Base-by-base conservation (phyloP, 352 stramenopile species). In the Phytophthora pseudosyringae region DNA sequence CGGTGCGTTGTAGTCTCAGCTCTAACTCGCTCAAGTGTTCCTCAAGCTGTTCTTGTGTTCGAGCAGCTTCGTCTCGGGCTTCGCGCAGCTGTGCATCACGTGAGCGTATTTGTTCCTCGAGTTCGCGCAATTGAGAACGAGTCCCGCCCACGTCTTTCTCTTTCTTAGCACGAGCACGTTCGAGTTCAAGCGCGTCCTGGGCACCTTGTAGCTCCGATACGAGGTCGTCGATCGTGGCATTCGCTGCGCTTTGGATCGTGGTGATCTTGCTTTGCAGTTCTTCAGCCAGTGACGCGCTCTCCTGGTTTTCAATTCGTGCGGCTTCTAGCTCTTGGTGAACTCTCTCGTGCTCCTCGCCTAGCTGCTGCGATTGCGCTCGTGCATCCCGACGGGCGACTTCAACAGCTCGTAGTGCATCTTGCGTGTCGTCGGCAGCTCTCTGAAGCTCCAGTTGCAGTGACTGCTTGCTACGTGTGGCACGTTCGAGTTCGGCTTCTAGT, bases 151-250 rank as follows among this genome's bases (percentile, higher is more conserved):
- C 60, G 15, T 74, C 66, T 41, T 69, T 69, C 11, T 93, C 84
- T 46, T 91, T 91, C 21, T 76, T 64, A 0, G 67, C 64, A 4
- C 78, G 77, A 43, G 41, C 74, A 18, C 86, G 84, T 18, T 93
- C 84, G 8, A 78, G 74, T 11, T 74, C 67, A 15, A 87, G 64
- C 26, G 78, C 66, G 31, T 93, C 84, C 16, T 91, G 81, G 6
- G 73, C 74, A 25, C 66, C 66, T 54, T 90, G 83, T 8, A 93
- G 35, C 56, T 93, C 84, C 5, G 38, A 54, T 45, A 91, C 76
- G 2, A 93, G 58, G 21, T 93, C 84, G 56, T 93, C 88, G 45
- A 93, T 91, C 7, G 84, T 93, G 0, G 84, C 84, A 64, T 93
- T 93, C 12, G 84, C 84, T 5, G 84, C 84, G 57, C 51, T 88